Evolutionary conservation across 1,139 yeast species (phyloP).

Genomic region (Candida gigantensis): DNA sequence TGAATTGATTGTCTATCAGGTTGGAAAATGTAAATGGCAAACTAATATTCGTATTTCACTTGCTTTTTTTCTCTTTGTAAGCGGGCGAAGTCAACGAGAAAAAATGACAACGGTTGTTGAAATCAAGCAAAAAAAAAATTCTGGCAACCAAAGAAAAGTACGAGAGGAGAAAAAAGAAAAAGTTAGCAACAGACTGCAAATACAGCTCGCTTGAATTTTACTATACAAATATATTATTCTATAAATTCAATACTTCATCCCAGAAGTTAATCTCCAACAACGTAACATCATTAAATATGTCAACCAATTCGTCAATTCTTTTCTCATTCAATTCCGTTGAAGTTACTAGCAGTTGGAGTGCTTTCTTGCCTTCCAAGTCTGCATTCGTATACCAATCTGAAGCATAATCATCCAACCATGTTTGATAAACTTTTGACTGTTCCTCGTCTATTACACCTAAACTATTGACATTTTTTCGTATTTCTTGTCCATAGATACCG

Average conservation of each 20-base stretch:
- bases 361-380: conserved; percentile 45
- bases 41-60: too few species aligned
- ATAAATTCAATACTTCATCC: conserved; percentile 42
- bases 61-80: background rate
- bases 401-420: conserved; percentile 65
- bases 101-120: background rate
- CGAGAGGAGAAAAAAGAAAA: background rate
- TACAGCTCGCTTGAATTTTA: too few species aligned
- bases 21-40: too few species aligned
- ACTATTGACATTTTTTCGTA: conserved; percentile 14
- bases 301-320: conserved; percentile 53
- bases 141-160: background rate
- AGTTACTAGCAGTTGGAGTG: conserved; percentile 46
- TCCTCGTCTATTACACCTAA: conserved; percentile 12
- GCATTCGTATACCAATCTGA: conserved; percentile 60
- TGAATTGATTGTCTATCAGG: too few species aligned
- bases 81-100: conserved; percentile 3
- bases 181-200: too few species aligned
- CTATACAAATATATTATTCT: too few species aligned
- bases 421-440: conserved; percentile 39
- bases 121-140: background rate
- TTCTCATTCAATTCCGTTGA: conserved; percentile 30
- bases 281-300: conserved; percentile 60
- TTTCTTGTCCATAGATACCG: conserved; percentile 26
- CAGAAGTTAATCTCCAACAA: conserved; percentile 64